phyloP scores from a whole-genome alignment of 192 early-diverging fungal species.

The Backusella circina region DNA sequence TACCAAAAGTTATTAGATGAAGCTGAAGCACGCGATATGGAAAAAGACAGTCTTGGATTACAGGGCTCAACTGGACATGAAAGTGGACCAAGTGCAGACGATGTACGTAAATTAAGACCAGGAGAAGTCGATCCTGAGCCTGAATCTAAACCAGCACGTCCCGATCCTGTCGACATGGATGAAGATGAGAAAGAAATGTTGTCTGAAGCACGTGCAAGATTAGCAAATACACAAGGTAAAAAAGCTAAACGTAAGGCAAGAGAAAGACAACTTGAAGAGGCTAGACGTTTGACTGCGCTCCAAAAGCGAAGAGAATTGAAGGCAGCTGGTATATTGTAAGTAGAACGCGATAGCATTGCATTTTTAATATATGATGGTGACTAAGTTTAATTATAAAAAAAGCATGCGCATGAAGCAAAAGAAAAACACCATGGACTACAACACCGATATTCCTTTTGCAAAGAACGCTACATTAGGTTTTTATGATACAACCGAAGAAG shows the following conservation, averaged over 20 bases:
- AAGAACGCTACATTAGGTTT: constrained; percentile 85
- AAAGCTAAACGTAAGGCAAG: constrained; percentile 99
- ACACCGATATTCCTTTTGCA: constrained; percentile 95
- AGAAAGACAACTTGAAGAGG: constrained; percentile 96
- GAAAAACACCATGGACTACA: constrained; percentile 87
- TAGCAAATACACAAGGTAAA: constrained; percentile 99
- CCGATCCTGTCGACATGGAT: constrained; percentile 99
- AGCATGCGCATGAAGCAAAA: constrained; percentile 58
- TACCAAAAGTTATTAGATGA: constrained; percentile 96
- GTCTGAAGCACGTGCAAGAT: constrained; percentile 92
- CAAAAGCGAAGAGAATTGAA: constrained; percentile 97
- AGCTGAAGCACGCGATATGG: constrained; percentile 82
- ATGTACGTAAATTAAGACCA: constrained; percentile 81
- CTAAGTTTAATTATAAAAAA: neutral
- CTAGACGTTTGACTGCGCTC: constrained; percentile 79
- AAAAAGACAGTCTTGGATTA: constrained; percentile 51
- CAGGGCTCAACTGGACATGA: constrained; percentile 63
- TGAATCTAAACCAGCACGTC: constrained; percentile 93
- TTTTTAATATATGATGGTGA: neutral
- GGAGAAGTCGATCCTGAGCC: constrained; percentile 98
- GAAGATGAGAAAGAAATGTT: constrained; percentile 99
- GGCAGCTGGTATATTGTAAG: constrained; percentile 91
- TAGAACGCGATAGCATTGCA: neutral
- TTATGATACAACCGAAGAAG: constrained; percentile 88
- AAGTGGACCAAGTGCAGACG: constrained; percentile 76